Base-by-base conservation (phyloP, 2,329 filamentous ascomycete genomes). In the Lachnum nothofagi region DNA sequence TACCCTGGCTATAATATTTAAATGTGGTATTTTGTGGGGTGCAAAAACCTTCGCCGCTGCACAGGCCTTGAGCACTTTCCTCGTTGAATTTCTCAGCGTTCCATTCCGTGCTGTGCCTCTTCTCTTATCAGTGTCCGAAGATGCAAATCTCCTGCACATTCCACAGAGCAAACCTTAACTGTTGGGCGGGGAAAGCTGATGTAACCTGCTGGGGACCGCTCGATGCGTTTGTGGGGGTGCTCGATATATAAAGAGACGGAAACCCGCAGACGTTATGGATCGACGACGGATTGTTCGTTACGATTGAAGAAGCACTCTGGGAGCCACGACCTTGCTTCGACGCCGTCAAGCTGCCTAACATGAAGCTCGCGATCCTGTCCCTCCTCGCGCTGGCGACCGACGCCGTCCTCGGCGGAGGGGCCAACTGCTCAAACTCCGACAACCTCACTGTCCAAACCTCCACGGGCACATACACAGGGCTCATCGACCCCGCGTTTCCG, bases 361-460 rank as follows among this genome's bases (percentile, higher is more conserved):
- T 46, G 44, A 46, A 46, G 44, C 24, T 41, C 24, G 16, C 44
- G n/a, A 29, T 46, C 6, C 25, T 46, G 12, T 41, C 35, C 23
- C 5, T 46, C 22, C 16, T 46, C n/a, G 35, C 25, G 23, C 27
- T 40, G 25, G 16, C 24, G 24, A 34, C 37, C 8, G 25, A 24
- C n/a, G 25, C 8, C 3, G 37, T 41, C 25, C 34, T 46, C 14
- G 17, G 12, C 24, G 35, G 29, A 24, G 25, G 9, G 9, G 19
- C 37, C 37, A 23, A 40, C 14, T 22, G 23, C 7, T 20, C 37
- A 7, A 22, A 7, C 37, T 20, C 37, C 2, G 17, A 40, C 3
- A 22, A 40, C n/a, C 33, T 68, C 23, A 66, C 60, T 3, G 60
- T 67, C 14, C 47, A 47, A 31, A 51, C 49, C 14, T 25, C 44